Conservation (phyloP, 2,329 filamentous ascomycete genomes). For the Pyricularia grisea region DNA sequence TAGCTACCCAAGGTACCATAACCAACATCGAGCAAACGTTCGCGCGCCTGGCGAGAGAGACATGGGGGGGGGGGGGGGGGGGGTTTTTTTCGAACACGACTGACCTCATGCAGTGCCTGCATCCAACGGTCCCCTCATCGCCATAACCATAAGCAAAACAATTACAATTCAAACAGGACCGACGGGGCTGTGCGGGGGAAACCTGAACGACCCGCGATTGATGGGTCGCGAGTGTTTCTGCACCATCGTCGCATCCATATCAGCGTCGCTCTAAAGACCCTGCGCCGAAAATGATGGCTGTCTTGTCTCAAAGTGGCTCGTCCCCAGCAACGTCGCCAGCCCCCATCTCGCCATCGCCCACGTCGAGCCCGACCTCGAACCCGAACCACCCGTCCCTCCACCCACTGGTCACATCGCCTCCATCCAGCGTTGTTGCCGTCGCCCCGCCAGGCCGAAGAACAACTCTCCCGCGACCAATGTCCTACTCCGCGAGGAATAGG, state of each 20-base stretch:
- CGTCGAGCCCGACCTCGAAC: slow-evolving; percentile 26
- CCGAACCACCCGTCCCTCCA: slow-evolving; percentile 44
- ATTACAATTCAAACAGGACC: background rate
- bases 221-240: background rate
- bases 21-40: background rate
- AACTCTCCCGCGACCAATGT: slow-evolving; percentile 56
- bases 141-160: background rate
- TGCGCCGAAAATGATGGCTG: slow-evolving; percentile 31
- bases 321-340: slow-evolving; percentile 45
- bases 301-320: slow-evolving; percentile 45
- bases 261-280: background rate
- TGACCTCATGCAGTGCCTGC: background rate
- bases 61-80: too few species aligned
- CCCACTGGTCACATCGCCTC: slow-evolving; percentile 47
- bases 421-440: slow-evolving; percentile 11
- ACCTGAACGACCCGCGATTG: slow-evolving; percentile 1
- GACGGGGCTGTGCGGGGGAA: slow-evolving; percentile 3
- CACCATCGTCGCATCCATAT: background rate
- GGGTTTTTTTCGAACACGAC: background rate
- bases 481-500: slow-evolving; percentile 70
- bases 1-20: background rate
- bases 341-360: slow-evolving; percentile 24
- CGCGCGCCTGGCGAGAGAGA: background rate
- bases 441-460: slow-evolving; percentile 38
- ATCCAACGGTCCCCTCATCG: background rate